Evolutionary conservation across 441 rosid genomes (phyloP), one percentile per base, ranked within the genome.

Genomic region (Populus hybrid): DNA sequence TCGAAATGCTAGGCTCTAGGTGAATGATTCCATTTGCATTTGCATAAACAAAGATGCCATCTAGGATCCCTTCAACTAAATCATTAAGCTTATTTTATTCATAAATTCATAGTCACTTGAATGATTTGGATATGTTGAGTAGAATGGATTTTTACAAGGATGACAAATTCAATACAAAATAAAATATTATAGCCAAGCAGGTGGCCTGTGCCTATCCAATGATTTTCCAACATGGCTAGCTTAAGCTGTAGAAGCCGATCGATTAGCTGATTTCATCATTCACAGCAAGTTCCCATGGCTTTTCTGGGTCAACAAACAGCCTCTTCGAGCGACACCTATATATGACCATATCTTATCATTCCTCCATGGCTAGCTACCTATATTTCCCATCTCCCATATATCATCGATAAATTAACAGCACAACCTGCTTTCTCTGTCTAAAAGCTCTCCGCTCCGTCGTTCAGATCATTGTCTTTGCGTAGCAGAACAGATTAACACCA

Each of bases 261-360:
- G 66, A 61, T 61, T 6, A 3, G 66, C 66, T 8, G 66, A 23
- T 20, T 61, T 61, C 24, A 23, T 61, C 26, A 61, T 30, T 30
- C 2, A 14, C 11, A 20, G 1, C 24, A 10, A 42, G 50, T 10
- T 42, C 3, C 7, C 66, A 20, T 24, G 68, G 68, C 50, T 12
- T 23, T 9, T 69, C 61, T 34, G 64, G 82, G 78, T 79, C 82
- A 79, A 79, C 75, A 2, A 65, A 75, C 74, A 42, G 59, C 67
- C 50, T 42, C 74, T 61, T 9, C 20, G 14, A 10, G 34, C 28
- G 57, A 67, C 67, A 69, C n/a, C 65, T 74, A 61, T 67, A 28
- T 28, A 28, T 30, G 63, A 59, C 77, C 72, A 71, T 53, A 9
- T 35, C 26, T 38, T 16, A 67, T 40, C 77, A 46, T 32, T 28